These are phyloP conservation scores for Colletotrichum chlorophyti DNA, from an alignment of 2,329 filamentous ascomycete genomes.

Conservation along the genomic window DNA sequence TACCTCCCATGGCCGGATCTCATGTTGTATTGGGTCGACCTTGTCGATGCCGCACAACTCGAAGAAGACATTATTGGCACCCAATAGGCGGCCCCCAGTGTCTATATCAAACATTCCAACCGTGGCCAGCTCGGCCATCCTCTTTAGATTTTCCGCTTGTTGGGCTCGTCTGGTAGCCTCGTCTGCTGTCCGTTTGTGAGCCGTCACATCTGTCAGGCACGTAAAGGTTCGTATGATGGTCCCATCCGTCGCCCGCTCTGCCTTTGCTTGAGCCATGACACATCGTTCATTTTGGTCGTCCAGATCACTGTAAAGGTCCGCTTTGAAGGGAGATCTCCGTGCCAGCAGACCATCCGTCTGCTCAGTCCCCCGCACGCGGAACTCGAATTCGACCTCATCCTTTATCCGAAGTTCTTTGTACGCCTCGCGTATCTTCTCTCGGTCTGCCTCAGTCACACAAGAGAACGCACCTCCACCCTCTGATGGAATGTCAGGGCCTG, in stretches of 20 bases:
- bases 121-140: slow-evolving; percentile 60
- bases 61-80: slow-evolving; percentile 61
- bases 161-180: slow-evolving; percentile 56
- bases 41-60: slow-evolving; percentile 57
- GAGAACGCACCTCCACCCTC: slow-evolving; percentile 46
- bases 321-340: slow-evolving; percentile 27
- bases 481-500: slow-evolving; percentile 46
- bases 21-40: slow-evolving; percentile 44
- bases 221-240: slow-evolving; percentile 53
- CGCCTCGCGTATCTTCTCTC: slow-evolving; percentile 44
- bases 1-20: slow-evolving; percentile 51
- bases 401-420: slow-evolving; percentile 48
- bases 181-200: slow-evolving; percentile 55
- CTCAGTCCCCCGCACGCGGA: slow-evolving; percentile 44
- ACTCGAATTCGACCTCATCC: slow-evolving; percentile 53
- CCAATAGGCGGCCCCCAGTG: slow-evolving; percentile 54
- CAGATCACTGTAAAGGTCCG: slow-evolving; percentile 35
- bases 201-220: slow-evolving; percentile 58
- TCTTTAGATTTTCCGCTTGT: slow-evolving; percentile 59
- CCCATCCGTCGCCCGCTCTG: slow-evolving; percentile 51
- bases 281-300: slow-evolving; percentile 46
- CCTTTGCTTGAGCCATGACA: slow-evolving; percentile 54
- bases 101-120: slow-evolving; percentile 63
- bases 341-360: slow-evolving; percentile 8
- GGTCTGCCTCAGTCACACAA: slow-evolving; percentile 55